Percentiles rank a stretch among this genome's conserved stretches.
Conservation (phyloP, 768 basidiomycete genomes). For the Amylocystis lapponica region DNA sequence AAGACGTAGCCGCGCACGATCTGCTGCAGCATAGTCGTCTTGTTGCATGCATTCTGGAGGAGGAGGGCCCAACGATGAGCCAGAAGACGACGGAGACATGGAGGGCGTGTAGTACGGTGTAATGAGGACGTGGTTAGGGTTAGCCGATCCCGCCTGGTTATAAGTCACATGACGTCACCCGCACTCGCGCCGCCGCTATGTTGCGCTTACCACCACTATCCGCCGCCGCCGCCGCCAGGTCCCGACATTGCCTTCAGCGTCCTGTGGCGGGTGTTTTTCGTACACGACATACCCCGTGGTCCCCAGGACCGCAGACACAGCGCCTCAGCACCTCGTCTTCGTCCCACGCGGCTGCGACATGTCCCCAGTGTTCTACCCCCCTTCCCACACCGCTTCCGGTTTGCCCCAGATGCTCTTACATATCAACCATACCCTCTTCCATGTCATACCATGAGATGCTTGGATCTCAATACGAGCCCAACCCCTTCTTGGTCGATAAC, state of each 20-base stretch:
- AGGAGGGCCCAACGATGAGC: slow-evolving; percentile 21
- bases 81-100: slow-evolving; percentile 7
- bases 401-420: slow-evolving; percentile 66
- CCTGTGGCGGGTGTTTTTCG: no score
- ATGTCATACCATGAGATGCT: slow-evolving; percentile 66
- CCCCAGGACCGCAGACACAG: background rate
- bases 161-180: slow-evolving; percentile 19
- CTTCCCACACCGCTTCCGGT: slow-evolving; percentile 67
- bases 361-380: slow-evolving; percentile 56
- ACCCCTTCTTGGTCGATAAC: slow-evolving; percentile 68
- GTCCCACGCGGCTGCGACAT: slow-evolving; percentile 22
- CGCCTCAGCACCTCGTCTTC: slow-evolving; percentile 1
- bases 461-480: slow-evolving; percentile 51
- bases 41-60: slow-evolving; percentile 34
- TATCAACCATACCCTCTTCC: slow-evolving; percentile 50
- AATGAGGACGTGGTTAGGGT: slow-evolving; percentile 10
- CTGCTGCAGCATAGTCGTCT: slow-evolving; percentile 38
- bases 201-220: slow-evolving; percentile 10
- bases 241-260: no score
- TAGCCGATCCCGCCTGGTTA: background rate
- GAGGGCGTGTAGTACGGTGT: background rate
- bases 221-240: background rate
- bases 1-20: slow-evolving; percentile 40
- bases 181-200: slow-evolving; percentile 13
- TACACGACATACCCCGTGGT: background rate